phyloP scores from a whole-genome alignment of 345 rosid species.

The Garcia nutans region DNA sequence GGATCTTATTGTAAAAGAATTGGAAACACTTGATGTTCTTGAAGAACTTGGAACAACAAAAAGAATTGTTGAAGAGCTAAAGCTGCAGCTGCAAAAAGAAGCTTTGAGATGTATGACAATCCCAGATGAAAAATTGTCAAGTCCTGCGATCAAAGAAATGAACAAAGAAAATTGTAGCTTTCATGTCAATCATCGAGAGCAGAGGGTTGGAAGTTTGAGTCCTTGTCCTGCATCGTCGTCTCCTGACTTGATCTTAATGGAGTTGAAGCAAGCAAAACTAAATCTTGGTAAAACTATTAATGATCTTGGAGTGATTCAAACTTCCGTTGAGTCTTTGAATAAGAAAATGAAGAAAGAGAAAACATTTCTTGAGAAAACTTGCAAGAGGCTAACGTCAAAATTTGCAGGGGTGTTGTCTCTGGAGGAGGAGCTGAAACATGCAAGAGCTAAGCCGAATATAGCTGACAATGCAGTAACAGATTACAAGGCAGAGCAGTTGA shows the following conservation, averaged over 20 bases:
- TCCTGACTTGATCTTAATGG: constrained; percentile 74
- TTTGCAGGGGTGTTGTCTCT: constrained; percentile 50
- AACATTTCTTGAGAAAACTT: constrained; percentile 56
- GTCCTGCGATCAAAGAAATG: constrained; percentile 60
- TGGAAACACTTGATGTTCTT: constrained; percentile 85
- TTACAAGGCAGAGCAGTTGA: constrained; percentile 39
- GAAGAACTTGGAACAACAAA: constrained; percentile 89
- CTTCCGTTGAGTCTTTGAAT: constrained; percentile 71
- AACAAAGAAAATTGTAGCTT: constrained; percentile 42
- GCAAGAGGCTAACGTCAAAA: constrained; percentile 61
- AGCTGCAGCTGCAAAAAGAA: constrained; percentile 80
- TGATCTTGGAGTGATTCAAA: constrained; percentile 77
- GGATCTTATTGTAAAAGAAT: constrained; percentile 86
- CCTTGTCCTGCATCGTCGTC: constrained; percentile 60
- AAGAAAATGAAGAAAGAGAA: constrained; percentile 83
- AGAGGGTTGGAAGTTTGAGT: constrained; percentile 34
- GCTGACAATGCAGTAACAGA: constrained; percentile 14
- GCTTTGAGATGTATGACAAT: constrained; percentile 59
- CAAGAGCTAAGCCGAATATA: constrained; percentile 38
- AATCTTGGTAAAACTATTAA: constrained; percentile 83
- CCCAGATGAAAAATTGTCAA: constrained; percentile 37
- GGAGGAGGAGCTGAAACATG: constrained; percentile 51
- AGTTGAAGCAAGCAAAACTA: constrained; percentile 80
- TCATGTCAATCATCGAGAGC: constrained; percentile 26
- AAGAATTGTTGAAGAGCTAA: constrained; percentile 78